Evolutionary conservation across 805 yeast genomes (phyloP).

Genomic region (Lipomyces chichibuensis): DNA sequence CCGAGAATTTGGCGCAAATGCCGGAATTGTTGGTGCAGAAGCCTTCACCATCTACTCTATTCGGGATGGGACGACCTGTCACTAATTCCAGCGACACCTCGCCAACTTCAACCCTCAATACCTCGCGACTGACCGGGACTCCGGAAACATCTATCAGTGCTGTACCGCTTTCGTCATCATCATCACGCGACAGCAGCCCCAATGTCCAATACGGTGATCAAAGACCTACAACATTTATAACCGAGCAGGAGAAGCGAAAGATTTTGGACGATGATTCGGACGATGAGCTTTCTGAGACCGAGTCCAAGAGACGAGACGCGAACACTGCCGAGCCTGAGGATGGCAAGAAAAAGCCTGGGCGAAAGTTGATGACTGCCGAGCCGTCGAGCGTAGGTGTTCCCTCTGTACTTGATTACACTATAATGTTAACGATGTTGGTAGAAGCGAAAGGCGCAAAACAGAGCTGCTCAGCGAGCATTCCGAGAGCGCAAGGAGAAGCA

Average conservation of each 20-base stretch:
- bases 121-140: background rate
- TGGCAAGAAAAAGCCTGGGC: conserved; percentile 61
- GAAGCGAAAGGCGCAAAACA: conserved; percentile 92
- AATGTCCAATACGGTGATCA: background rate
- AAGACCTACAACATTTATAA: background rate
- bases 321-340: conserved; percentile 39
- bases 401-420: background rate
- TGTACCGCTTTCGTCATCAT: background rate
- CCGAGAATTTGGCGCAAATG: background rate
- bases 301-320: conserved; percentile 28
- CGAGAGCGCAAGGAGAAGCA: conserved; percentile 90
- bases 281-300: conserved; percentile 34
- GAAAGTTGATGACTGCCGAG: conserved; percentile 76
- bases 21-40: background rate
- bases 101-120: background rate
- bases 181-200: conserved; percentile 1
- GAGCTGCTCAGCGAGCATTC: conserved; percentile 98
- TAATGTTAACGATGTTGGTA: background rate
- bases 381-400: conserved; percentile 57
- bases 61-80: background rate
- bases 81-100: conserved; percentile 12
- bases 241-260: conserved; percentile 31
- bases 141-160: background rate
- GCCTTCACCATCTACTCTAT: conserved; percentile 2
- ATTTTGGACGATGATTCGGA: conserved; percentile 26